These are phyloP conservation scores for Pichia phayaonensis DNA, from an alignment of 805 yeast genomes.

Conservation along the genomic window DNA sequence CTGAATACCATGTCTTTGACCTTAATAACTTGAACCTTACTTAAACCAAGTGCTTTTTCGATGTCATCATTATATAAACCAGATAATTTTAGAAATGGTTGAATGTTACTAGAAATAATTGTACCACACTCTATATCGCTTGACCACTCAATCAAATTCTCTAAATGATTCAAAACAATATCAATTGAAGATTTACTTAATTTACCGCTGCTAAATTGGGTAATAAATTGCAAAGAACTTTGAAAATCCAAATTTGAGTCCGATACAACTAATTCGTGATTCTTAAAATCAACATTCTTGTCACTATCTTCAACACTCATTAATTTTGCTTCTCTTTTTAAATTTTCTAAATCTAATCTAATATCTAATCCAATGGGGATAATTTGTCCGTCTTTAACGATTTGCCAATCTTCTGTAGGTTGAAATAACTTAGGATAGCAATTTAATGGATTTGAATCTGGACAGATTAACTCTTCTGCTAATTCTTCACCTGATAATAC, in stretches of 20 bases:
- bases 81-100: slow-evolving; percentile 25
- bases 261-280: slow-evolving; percentile 9
- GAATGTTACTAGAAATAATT: slow-evolving; percentile 32
- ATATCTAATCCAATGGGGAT: slow-evolving; percentile 79
- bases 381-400: slow-evolving; percentile 59
- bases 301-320: slow-evolving; percentile 15
- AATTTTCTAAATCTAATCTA: slow-evolving; percentile 66
- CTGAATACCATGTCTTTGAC: slow-evolving; percentile 49
- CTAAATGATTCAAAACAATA: slow-evolving; percentile 23
- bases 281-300: background rate
- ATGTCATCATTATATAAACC: slow-evolving; percentile 19
- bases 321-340: slow-evolving; percentile 60
- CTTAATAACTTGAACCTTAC: slow-evolving; percentile 9
- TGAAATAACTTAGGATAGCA: slow-evolving; percentile 61
- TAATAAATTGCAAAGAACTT: slow-evolving; percentile 3
- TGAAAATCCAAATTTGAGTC: slow-evolving; percentile 1
- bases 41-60: slow-evolving; percentile 5
- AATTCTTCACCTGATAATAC: background rate
- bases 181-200: background rate
- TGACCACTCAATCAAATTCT: slow-evolving; percentile 47
- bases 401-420: slow-evolving; percentile 65
- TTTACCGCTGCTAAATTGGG: background rate
- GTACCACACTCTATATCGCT: slow-evolving; percentile 61
- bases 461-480: slow-evolving; percentile 30
- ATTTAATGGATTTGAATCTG: slow-evolving; percentile 34